phyloP scores from a whole-genome alignment of 2,329 filamentous ascomycete species.

The Fusarium sp. region DNA sequence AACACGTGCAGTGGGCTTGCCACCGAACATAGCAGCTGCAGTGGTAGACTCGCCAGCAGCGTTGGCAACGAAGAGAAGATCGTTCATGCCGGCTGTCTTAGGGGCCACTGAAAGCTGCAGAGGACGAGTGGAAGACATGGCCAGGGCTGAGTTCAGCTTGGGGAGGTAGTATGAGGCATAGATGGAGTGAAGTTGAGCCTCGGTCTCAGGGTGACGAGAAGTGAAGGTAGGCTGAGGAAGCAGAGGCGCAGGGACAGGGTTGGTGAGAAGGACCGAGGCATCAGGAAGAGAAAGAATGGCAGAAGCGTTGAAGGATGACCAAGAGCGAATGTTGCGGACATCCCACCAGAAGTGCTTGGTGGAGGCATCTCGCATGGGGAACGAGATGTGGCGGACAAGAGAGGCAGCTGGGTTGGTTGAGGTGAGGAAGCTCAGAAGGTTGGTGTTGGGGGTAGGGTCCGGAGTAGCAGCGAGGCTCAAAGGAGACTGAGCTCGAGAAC shows the following conservation, averaged over 20 bases:
- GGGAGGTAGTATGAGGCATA: conserved; percentile 83
- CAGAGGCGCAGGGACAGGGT: conserved; percentile 70
- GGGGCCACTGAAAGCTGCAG: conserved; percentile 62
- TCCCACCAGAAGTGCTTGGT: conserved; percentile 97
- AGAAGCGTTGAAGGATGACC: conserved; percentile 80
- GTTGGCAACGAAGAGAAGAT: conserved; percentile 74
- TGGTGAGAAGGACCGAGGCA: conserved; percentile 77
- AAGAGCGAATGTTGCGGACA: conserved; percentile 84
- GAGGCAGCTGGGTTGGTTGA: conserved; percentile 83
- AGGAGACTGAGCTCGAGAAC: conserved; percentile 60
- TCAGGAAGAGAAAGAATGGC: conserved; percentile 79
- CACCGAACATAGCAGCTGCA: conserved; percentile 64
- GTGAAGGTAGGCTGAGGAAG: conserved; percentile 69
- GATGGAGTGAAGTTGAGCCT: conserved; percentile 78
- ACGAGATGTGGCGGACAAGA: conserved; percentile 82
- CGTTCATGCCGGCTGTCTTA: conserved; percentile 52
- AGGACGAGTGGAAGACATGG: conserved; percentile 76
- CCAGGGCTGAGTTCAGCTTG: conserved; percentile 86
- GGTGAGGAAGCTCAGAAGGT: conserved; percentile 81
- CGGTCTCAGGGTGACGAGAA: conserved; percentile 79
- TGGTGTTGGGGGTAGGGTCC: conserved; percentile 69
- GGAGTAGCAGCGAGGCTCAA: conserved; percentile 56
- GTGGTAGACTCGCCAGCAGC: conserved; percentile 66
- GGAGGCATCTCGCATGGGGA: conserved; percentile 72
- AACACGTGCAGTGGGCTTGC: conserved; percentile 67